Evolutionary conservation across 345 rosid genomes (phyloP), one percentile per base, ranked within the genome.

Genomic region (Eutrema japonicum): DNA sequence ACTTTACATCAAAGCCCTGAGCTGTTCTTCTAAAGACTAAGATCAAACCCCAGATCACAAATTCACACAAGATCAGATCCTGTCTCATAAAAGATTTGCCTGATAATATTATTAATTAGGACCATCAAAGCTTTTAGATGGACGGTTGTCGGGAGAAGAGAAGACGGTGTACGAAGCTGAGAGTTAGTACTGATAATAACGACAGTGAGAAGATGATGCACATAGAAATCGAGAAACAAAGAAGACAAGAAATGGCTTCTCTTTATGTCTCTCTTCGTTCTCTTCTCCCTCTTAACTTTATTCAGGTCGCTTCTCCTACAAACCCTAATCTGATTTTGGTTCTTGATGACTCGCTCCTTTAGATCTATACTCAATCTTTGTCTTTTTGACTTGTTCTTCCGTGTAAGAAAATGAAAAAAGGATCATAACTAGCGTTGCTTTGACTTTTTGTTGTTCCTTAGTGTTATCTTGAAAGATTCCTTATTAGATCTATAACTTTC

Each of bases 161-260:
- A 59, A 56, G 80, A 57, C 57, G 64, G 6, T 40, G 76, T 41
- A 30, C 58, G 59, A 71, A 70, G 64, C 67, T 65, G 12, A 65
- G 48, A 32, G 49, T 56, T 38, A 41, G 43, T 33, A 57, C 22
- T 6, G 64, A 59, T 53, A 70, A 62, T 27, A 66, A 60, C n/a
- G 66, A 62, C 22, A 77, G 70, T 43, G 89, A 83, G 86, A 93
- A 87, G 80, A 64, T 70, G 83, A 68, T 82, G 80, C 98, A 88
- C 49, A 78, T 93, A 57, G 92, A 91, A 41, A 61, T 80, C 56
- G 98, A 94, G 77, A 81, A 79, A 60, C 89, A 81, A 72, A 77
- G 97, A 35, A 83, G 98, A 78, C 91, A 85, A 79, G 92, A 88
- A 59, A 89, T 94, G 97, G 56, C 93, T 35, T 54, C 84, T 76